These are phyloP conservation scores for Glycine latifolia DNA, from an alignment of 306 rosid species.

Conservation along the genomic window DNA sequence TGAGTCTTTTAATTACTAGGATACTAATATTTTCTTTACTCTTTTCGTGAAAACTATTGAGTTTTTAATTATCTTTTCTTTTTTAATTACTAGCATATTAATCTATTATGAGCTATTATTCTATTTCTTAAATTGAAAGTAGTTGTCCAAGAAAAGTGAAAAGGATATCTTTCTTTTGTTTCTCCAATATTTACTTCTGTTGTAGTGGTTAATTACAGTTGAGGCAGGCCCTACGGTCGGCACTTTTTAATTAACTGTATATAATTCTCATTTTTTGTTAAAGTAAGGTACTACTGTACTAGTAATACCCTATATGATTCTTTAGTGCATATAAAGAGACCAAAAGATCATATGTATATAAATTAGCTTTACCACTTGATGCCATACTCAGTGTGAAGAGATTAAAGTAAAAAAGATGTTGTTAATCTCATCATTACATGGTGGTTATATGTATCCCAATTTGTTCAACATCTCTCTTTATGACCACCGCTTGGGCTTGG, in stretches of 20 bases:
- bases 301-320: constrained; percentile 45
- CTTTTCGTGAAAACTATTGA: too few relatives aligned
- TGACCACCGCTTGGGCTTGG: constrained; percentile 54
- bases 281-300: constrained; percentile 33
- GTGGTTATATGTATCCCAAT: constrained; percentile 42
- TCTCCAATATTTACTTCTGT: constrained; percentile 58
- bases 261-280: constrained; percentile 42
- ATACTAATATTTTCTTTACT: too few relatives aligned
- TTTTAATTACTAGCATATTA: neutral
- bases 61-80: too few relatives aligned
- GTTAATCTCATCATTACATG: constrained; percentile 35
- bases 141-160: constrained; percentile 38
- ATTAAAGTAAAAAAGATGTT: constrained; percentile 44
- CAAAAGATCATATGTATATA: constrained; percentile 37
- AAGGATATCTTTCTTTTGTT: constrained; percentile 32
- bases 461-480: constrained; percentile 56
- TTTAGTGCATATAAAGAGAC: constrained; percentile 47
- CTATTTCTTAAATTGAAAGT: constrained; percentile 9
- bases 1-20: neutral
- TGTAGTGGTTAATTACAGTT: constrained; percentile 79
- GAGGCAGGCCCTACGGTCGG: constrained; percentile 48
- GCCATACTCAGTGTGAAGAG: constrained; percentile 47
- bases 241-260: constrained; percentile 33
- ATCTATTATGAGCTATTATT: neutral
- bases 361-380: constrained; percentile 55